Percentiles rank a stretch among this genome's conserved stretches.
Evolutionary conservation across 169 alveolate species (phyloP).

Genomic region (Cryptosporidium meleagridis): DNA sequence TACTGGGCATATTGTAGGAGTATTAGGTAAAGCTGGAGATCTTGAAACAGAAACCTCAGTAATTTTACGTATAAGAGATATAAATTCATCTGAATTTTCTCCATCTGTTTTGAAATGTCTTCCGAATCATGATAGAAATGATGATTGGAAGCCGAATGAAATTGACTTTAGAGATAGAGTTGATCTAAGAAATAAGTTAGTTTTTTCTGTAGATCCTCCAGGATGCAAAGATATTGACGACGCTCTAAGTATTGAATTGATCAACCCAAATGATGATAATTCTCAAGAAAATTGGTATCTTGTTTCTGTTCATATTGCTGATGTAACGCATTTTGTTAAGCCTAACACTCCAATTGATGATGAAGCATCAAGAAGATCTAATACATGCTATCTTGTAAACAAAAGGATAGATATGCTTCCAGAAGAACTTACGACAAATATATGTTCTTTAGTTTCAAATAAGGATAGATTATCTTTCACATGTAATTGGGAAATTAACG

Average conservation of each 20-base stretch:
- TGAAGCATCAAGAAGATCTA: slow-evolving; percentile 98
- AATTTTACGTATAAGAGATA: slow-evolving; percentile 57
- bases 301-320: slow-evolving; percentile 99
- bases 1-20: slow-evolving; percentile 92
- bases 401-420: slow-evolving; percentile 99
- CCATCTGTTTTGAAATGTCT: slow-evolving; percentile 42
- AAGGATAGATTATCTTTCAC: slow-evolving; percentile 94
- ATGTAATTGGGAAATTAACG: slow-evolving; percentile 93
- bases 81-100: slow-evolving; percentile 56
- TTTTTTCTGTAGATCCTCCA: slow-evolving; percentile 98
- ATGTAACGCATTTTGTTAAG: slow-evolving; percentile 97
- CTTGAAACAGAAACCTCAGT: slow-evolving; percentile 87
- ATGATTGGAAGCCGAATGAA: slow-evolving; percentile 77
- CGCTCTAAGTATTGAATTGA: slow-evolving; percentile 91
- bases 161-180: slow-evolving; percentile 82
- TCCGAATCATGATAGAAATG: slow-evolving; percentile 26
- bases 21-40: slow-evolving; percentile 91
- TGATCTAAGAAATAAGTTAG: slow-evolving; percentile 88
- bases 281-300: slow-evolving; percentile 80
- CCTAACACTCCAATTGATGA: slow-evolving; percentile 95
- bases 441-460: slow-evolving; percentile 92
- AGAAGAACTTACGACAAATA: slow-evolving; percentile 93
- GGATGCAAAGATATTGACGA: slow-evolving; percentile 99
- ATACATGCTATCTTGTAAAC: slow-evolving; percentile 97
- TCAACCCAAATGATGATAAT: slow-evolving; percentile 83